Percentiles rank a stretch among this genome's conserved stretches.
Conservation (phyloP, 495 filamentous ascomycete species). For the Aspergillus homomorphus region DNA sequence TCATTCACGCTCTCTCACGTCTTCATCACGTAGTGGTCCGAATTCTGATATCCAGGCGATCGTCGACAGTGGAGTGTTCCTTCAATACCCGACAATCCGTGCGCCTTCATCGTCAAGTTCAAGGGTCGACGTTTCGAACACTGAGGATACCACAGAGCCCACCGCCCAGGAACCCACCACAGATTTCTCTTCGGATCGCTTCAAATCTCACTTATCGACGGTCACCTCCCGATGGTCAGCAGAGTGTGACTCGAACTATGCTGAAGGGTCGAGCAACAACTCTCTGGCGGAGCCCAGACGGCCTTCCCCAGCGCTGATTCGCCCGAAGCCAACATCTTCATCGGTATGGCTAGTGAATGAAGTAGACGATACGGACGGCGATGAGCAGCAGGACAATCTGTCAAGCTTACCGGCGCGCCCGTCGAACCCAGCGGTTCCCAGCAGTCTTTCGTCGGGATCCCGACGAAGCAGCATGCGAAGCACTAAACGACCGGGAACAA, state of each 20-base stretch:
- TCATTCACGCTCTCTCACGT: slow-evolving; percentile 37
- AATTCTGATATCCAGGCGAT: slow-evolving; percentile 38
- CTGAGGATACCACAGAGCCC: slow-evolving; percentile 16
- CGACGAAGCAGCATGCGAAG: slow-evolving; percentile 39
- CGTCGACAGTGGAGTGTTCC: slow-evolving; percentile 40
- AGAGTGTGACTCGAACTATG: slow-evolving; percentile 32
- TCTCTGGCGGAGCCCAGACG: slow-evolving; percentile 22
- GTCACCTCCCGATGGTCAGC: slow-evolving; percentile 63
- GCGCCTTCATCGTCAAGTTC: slow-evolving; percentile 48
- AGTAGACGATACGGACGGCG: slow-evolving; percentile 38
- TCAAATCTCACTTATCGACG: slow-evolving; percentile 73
- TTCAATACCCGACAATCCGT: slow-evolving; percentile 50
- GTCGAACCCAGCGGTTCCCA: slow-evolving; percentile 30
- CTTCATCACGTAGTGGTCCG: slow-evolving; percentile 40
- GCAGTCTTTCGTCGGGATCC: slow-evolving; percentile 36
- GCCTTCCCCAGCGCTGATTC: slow-evolving; percentile 25
- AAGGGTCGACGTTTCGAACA: slow-evolving; percentile 40
- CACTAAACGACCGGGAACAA: slow-evolving; percentile 38
- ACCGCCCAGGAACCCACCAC: slow-evolving; percentile 28
- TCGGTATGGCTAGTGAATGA: slow-evolving; percentile 49
- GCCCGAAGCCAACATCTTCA: slow-evolving; percentile 36
- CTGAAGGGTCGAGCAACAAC: slow-evolving; percentile 18
- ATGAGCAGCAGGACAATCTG: slow-evolving; percentile 42
- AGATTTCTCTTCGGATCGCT: slow-evolving; percentile 48
- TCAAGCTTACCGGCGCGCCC: slow-evolving; percentile 39